A percentile compares a stretch with the other conserved stretches of the same genome.
These are phyloP conservation scores for Sclerotinia subarctica DNA, from an alignment of 2,329 filamentous ascomycete genomes.

Conservation along the genomic window DNA sequence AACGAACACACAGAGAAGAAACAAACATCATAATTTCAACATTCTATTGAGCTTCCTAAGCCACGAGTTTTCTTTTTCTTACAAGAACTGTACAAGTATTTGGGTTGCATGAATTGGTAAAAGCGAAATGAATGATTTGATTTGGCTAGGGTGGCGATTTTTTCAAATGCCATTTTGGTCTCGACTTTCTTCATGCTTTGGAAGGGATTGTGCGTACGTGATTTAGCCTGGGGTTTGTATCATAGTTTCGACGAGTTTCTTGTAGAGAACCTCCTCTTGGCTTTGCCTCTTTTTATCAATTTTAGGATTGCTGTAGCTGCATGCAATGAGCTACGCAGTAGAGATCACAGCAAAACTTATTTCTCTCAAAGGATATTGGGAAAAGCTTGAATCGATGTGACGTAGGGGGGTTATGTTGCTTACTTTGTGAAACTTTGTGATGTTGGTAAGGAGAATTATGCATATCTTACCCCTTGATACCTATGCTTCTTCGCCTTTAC, in stretches of 20 bases:
- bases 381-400: not conserved
- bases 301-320: conserved; percentile 1
- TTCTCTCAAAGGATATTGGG: not conserved
- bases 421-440: not conserved
- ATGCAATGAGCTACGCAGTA: not conserved
- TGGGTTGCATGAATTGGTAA: conserved; percentile 36
- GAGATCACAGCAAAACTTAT: not conserved
- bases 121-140: conserved; percentile 30
- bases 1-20: conserved; percentile 30
- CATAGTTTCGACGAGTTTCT: conserved; percentile 10
- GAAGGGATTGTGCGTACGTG: conserved; percentile 1
- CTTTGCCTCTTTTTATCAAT: not conserved
- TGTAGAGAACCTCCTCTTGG: not conserved
- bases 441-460: not conserved
- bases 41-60: conserved; percentile 21
- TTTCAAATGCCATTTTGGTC: conserved; percentile 10
- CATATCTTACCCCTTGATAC: not conserved
- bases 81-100: conserved; percentile 35
- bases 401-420: not conserved
- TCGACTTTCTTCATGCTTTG: conserved; percentile 2
- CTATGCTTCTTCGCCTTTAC: not conserved
- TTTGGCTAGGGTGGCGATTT: conserved; percentile 29
- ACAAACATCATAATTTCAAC: conserved; percentile 27
- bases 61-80: conserved; percentile 26
- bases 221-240: conserved; percentile 10